phyloP scores from a whole-genome alignment of 768 basidiomycete genomes.

The Naematelia aurantialba region DNA sequence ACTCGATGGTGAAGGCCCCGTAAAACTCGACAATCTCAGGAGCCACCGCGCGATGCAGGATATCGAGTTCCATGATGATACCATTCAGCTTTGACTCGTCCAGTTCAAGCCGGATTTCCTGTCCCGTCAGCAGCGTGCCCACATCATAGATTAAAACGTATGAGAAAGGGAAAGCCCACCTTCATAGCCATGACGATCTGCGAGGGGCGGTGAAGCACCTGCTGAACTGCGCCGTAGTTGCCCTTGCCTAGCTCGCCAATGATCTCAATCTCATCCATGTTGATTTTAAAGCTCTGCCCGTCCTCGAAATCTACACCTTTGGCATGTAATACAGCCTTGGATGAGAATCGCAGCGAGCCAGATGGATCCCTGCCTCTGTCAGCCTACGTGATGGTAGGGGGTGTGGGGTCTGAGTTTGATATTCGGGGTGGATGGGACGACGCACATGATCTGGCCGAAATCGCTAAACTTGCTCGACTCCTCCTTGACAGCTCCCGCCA shows the following conservation, averaged over 20 bases:
- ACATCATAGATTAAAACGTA: constrained; percentile 1
- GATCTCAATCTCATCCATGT: constrained; percentile 86
- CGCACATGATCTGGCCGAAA: constrained; percentile 90
- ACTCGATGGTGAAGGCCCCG: constrained; percentile 98
- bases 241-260: constrained; percentile 92
- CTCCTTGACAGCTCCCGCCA: constrained; percentile 60
- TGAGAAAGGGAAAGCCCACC: constrained; percentile 55
- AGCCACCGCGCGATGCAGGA: constrained; percentile 86
- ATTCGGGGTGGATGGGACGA: constrained; percentile 20
- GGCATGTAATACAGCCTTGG: constrained; percentile 88
- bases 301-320: constrained; percentile 84
- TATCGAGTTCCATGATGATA: constrained; percentile 98
- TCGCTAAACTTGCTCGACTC: constrained; percentile 81
- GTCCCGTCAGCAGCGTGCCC: constrained; percentile 8
- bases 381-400: constrained; percentile 16
- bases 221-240: constrained; percentile 96
- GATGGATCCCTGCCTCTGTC: constrained; percentile 71
- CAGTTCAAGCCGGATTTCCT: constrained; percentile 97
- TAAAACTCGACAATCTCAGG: constrained; percentile 97
- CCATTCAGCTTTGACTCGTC: constrained; percentile 89
- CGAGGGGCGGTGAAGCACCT: constrained; percentile 87
- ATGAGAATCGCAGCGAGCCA: constrained; percentile 87
- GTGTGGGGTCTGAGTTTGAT: no score
- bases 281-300: constrained; percentile 86
- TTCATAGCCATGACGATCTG: constrained; percentile 56